Evolutionary conservation across 148 eudicot species (phyloP).

Genomic region (Camellia japonica): DNA sequence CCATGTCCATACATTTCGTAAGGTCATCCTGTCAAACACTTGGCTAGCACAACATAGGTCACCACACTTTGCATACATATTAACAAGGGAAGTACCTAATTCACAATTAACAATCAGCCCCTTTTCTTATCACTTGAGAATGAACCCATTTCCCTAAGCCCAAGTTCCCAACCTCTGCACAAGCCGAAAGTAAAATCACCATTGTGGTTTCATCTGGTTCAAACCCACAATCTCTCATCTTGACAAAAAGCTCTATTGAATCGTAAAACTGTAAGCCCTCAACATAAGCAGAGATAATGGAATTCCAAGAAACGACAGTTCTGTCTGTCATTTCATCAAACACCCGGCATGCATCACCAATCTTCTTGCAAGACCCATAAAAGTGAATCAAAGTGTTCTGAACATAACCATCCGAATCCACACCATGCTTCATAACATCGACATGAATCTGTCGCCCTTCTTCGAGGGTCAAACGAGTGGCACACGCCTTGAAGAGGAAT

Average conservation of each 20-base stretch:
- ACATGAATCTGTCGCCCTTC: slow-evolving; percentile 48
- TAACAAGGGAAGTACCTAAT: slow-evolving; percentile 54
- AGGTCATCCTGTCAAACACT: slow-evolving; percentile 32
- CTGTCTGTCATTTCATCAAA: slow-evolving; percentile 50
- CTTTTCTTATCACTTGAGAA: slow-evolving; percentile 38
- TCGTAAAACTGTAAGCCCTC: slow-evolving; percentile 30
- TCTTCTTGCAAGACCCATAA: slow-evolving; percentile 38
- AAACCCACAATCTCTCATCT: slow-evolving; percentile 41
- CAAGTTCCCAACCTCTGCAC: slow-evolving; percentile 42
- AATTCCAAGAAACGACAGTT: slow-evolving; percentile 58
- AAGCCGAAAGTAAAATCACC: slow-evolving; percentile 51
- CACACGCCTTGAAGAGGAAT: slow-evolving; percentile 54
- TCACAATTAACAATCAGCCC: slow-evolving; percentile 36
- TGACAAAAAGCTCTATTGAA: slow-evolving; percentile 33
- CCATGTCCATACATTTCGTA: slow-evolving; percentile 52
- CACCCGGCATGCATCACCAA: slow-evolving; percentile 36
- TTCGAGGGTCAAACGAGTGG: slow-evolving; percentile 29
- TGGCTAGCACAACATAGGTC: slow-evolving; percentile 32
- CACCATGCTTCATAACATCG: slow-evolving; percentile 45
- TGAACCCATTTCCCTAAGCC: slow-evolving; percentile 53
- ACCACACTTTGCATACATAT: slow-evolving; percentile 65
- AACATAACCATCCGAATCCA: slow-evolving; percentile 38
- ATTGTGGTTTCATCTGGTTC: slow-evolving; percentile 49
- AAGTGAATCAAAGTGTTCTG: slow-evolving; percentile 48
- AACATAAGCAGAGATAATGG: slow-evolving; percentile 40